Evolutionary conservation across 2,329 filamentous ascomycete species (phyloP).

Genomic region (Davidsoniella australis): DNA sequence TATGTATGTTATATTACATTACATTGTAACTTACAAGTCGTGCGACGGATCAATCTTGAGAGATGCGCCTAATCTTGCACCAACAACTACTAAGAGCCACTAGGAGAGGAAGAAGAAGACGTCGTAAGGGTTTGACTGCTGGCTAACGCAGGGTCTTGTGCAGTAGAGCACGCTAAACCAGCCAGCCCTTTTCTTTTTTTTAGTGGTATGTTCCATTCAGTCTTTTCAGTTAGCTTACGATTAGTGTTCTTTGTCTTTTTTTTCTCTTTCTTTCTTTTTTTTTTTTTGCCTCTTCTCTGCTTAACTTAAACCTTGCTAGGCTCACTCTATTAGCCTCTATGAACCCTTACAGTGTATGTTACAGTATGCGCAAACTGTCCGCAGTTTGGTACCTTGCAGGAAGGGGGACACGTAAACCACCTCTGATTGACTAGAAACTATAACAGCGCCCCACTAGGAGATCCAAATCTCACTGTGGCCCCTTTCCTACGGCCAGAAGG

Average conservation of each 20-base stretch:
- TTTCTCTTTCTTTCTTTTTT: background rate
- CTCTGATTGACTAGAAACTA: slow-evolving; percentile 1
- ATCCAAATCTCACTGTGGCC: slow-evolving; percentile 5
- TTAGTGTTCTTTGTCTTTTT: background rate
- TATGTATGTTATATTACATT: too few species aligned
- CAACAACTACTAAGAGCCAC: too few species aligned
- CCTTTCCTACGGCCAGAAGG: slow-evolving; percentile 1
- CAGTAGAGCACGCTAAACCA: too few species aligned
- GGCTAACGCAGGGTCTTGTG: too few species aligned
- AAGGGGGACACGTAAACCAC: background rate
- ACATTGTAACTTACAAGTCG: too few species aligned
- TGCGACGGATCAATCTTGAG: too few species aligned
- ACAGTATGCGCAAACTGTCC: background rate
- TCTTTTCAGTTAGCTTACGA: too few species aligned
- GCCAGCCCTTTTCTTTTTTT: too few species aligned
- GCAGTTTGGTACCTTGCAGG: slow-evolving; percentile 8
- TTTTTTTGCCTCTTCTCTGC: background rate
- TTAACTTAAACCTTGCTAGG: background rate
- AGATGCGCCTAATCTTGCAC: background rate
- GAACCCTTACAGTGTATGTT: too few species aligned
- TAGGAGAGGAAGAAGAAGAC: background rate
- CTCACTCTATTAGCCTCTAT: too few species aligned
- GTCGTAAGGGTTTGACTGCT: too few species aligned
- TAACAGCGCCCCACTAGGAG: background rate
- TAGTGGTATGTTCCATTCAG: too few species aligned